Percentiles rank a stretch among this genome's conserved stretches.
These are phyloP conservation scores for Pogostemon cablin DNA, from an alignment of 257 asterid genomes.

Conservation along the genomic window DNA sequence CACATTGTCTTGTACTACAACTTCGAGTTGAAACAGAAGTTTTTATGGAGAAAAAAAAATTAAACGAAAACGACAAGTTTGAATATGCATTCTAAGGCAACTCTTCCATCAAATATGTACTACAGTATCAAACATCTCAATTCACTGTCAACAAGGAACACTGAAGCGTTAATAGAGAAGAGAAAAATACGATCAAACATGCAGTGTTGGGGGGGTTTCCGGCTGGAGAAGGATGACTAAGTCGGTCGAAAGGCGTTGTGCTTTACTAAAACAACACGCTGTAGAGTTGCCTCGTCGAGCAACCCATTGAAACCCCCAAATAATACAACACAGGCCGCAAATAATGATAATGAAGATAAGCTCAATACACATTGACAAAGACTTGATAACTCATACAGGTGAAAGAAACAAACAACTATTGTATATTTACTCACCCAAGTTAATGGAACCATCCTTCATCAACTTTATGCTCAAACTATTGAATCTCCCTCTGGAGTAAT, in stretches of 20 bases:
- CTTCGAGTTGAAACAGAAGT: too few species aligned
- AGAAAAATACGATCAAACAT: constrained; percentile 36
- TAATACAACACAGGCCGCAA: constrained; percentile 40
- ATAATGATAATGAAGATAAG: constrained; percentile 40
- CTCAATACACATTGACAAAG: constrained; percentile 37
- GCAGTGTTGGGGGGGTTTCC: constrained; percentile 27
- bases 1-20: too few species aligned
- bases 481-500: constrained; percentile 91
- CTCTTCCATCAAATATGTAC: constrained; percentile 42
- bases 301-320: constrained; percentile 42
- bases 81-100: constrained; percentile 27
- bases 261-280: constrained; percentile 38
- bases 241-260: constrained; percentile 25
- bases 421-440: constrained; percentile 76
- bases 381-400: constrained; percentile 33
- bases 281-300: constrained; percentile 39
- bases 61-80: neutral
- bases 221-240: constrained; percentile 9
- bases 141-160: constrained; percentile 40
- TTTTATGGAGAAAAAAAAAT: too few species aligned
- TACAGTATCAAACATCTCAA: constrained; percentile 28
- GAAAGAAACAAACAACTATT: constrained; percentile 33
- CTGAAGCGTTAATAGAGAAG: constrained; percentile 26
- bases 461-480: constrained; percentile 83
- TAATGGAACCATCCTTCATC: constrained; percentile 89